A percentile compares a stretch with the other conserved stretches of the same genome.
These are phyloP conservation scores for Fragilariopsis cylindrus DNA, from an alignment of 108 stramenopile species.

Conservation along the genomic window DNA sequence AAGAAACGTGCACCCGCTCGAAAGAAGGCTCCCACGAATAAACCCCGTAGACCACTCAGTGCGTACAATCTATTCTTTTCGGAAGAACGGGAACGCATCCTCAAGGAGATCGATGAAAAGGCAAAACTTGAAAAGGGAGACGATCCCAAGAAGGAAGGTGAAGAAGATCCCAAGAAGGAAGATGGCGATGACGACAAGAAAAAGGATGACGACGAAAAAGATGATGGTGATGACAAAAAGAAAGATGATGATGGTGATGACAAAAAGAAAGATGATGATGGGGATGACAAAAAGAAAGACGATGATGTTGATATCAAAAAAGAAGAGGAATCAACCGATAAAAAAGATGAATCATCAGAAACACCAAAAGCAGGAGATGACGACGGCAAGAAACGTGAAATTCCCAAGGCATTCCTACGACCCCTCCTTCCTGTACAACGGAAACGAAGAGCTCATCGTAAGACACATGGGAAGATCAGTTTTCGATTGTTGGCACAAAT, in stretches of 20 bases:
- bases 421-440: conserved; percentile 46
- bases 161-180: conserved; percentile 10
- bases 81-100: conserved; percentile 58
- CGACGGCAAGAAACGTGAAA: conserved; percentile 6
- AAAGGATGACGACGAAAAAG: not conserved
- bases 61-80: conserved; percentile 74
- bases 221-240: not conserved
- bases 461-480: conserved; percentile 66
- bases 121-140: conserved; percentile 17
- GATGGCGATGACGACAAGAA: not conserved
- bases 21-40: conserved; percentile 57
- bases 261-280: not conserved
- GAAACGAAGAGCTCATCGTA: conserved; percentile 57
- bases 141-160: conserved; percentile 18
- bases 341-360: not conserved
- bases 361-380: conserved; percentile 7
- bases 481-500: conserved; percentile 52
- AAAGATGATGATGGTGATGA: not conserved
- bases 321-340: not conserved
- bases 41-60: conserved; percentile 55
- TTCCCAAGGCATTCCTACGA: conserved; percentile 44
- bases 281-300: not conserved
- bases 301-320: not conserved
- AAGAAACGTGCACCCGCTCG: conserved; percentile 39
- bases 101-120: conserved; percentile 49